These are phyloP conservation scores for Boletus chippewaensis DNA, from an alignment of 1,284 basidiomycete species.

Conservation along the genomic window DNA sequence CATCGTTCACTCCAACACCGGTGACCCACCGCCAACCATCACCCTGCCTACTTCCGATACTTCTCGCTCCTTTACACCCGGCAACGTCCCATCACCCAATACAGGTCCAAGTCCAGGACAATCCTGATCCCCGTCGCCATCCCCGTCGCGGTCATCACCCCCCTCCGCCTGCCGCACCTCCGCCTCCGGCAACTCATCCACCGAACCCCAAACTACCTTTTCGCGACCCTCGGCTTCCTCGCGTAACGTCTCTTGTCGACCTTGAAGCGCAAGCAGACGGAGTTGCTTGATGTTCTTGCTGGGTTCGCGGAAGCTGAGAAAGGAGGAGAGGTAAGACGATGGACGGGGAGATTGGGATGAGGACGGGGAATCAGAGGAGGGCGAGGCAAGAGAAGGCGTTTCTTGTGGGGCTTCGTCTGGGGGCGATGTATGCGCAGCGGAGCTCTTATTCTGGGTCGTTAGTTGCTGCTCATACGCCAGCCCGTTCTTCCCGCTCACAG, in stretches of 20 bases:
- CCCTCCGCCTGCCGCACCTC: neutral
- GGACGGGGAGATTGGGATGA: neutral
- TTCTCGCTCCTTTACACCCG: neutral
- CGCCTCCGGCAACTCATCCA: constrained; percentile 3
- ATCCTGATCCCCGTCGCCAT: too few relatives aligned
- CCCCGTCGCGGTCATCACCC: neutral
- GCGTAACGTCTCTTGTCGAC: constrained; percentile 24
- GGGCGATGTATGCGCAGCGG: neutral
- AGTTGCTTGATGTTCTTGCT: constrained; percentile 12
- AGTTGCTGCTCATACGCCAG: neutral
- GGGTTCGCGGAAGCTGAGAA: constrained; percentile 18
- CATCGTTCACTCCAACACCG: neutral
- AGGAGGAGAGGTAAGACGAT: neutral
- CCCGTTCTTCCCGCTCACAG: neutral
- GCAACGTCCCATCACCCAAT: constrained; percentile 3
- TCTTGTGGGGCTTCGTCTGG: neutral
- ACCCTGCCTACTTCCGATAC: neutral
- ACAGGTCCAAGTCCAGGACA: neutral
- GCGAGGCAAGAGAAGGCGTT: neutral
- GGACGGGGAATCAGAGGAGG: neutral
- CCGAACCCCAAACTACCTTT: constrained; percentile 25
- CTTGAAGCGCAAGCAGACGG: constrained; percentile 22
- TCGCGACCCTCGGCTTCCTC: constrained; percentile 24
- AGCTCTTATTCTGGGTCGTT: neutral
- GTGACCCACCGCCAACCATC: neutral